Evolutionary conservation across 352 stramenopile species (phyloP).

Genomic region (Phytophthora pinifolia): DNA sequence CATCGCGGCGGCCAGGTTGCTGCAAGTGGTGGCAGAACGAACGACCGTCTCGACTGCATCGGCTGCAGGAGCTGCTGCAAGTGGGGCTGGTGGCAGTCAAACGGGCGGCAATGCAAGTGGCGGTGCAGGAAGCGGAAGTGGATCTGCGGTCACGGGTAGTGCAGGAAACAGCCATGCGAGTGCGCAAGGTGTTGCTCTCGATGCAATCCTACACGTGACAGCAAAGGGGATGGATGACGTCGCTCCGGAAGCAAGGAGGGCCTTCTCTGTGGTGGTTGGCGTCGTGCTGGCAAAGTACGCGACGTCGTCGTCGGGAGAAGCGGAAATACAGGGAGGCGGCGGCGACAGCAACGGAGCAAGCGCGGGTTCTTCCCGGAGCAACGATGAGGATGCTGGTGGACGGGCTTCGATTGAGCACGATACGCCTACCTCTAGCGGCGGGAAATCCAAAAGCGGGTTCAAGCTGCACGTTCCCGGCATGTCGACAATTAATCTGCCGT

Average conservation of each 20-base stretch:
- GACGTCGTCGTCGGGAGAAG: constrained; percentile 43
- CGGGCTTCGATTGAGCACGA: constrained; percentile 27
- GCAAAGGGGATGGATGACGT: constrained; percentile 80
- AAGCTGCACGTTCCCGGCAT: constrained; percentile 76
- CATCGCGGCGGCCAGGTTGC: constrained; percentile 52
- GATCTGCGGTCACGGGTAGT: constrained; percentile 12
- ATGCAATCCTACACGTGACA: constrained; percentile 69
- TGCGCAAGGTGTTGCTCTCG: constrained; percentile 48
- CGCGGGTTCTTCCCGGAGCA: constrained; percentile 13
- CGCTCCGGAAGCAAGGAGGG: constrained; percentile 57
- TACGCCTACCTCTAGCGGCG: constrained; percentile 20
- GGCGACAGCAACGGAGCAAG: constrained; percentile 20
- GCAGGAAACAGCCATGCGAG: constrained; percentile 21
- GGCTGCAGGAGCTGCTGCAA: constrained; percentile 11
- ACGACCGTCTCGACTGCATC: constrained; percentile 32
- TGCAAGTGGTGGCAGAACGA: constrained; percentile 64
- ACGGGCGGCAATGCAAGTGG: constrained; percentile 21
- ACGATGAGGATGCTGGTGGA: constrained; percentile 36
- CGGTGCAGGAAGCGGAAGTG: constrained; percentile 16
- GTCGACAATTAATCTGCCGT: constrained; percentile 47
- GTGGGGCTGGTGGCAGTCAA: constrained; percentile 13
- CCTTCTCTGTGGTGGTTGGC: constrained; percentile 68
- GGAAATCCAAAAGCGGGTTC: constrained; percentile 69
- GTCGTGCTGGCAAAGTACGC: constrained; percentile 80
- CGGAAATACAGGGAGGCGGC: constrained; percentile 37